A percentile compares a stretch with the other conserved stretches of the same genome.
Evolutionary conservation across 2,329 filamentous ascomycete genomes (phyloP).

Genomic region (Ophiosphaerella herpotricha): DNA sequence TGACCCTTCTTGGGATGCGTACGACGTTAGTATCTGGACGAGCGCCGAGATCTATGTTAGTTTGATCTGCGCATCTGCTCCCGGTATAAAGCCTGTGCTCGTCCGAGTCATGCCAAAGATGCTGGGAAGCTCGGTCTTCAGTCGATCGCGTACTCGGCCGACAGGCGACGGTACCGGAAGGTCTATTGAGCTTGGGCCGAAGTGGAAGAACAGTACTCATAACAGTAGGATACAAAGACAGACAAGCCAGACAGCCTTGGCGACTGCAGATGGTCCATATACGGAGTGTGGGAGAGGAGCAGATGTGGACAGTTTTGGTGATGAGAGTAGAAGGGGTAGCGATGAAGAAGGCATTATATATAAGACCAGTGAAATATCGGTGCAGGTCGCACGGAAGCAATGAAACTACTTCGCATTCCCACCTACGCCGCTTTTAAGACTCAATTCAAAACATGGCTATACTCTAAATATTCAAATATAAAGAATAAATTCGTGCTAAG

Average conservation of each 20-base stretch:
- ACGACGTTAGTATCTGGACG: slow-evolving; percentile 31
- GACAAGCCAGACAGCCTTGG: slow-evolving; percentile 6
- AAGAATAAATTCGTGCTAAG: too few species aligned
- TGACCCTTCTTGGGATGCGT: slow-evolving; percentile 28
- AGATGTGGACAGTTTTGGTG: slow-evolving; percentile 6
- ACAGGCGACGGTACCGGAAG: slow-evolving; percentile 1
- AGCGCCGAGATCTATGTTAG: slow-evolving; percentile 26
- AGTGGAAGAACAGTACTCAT: slow-evolving; percentile 10
- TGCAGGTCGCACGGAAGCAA: background rate
- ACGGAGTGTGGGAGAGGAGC: slow-evolving; percentile 14
- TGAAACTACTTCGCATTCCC: too few species aligned
- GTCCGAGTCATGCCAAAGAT: slow-evolving; percentile 23
- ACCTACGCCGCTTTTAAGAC: too few species aligned
- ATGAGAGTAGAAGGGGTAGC: background rate
- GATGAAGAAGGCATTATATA: background rate
- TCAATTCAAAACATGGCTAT: too few species aligned
- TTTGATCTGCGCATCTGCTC: slow-evolving; percentile 26
- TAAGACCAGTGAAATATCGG: slow-evolving; percentile 3
- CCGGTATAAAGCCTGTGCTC: slow-evolving; percentile 24
- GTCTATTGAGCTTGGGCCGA: slow-evolving; percentile 15
- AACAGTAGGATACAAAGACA: slow-evolving; percentile 8
- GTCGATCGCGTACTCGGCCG: slow-evolving; percentile 5
- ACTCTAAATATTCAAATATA: too few species aligned
- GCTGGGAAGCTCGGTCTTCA: slow-evolving; percentile 16
- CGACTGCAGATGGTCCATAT: slow-evolving; percentile 11